A percentile compares a stretch with the other conserved stretches of the same genome.
phyloP scores from a whole-genome alignment of 2,329 filamentous ascomycete genomes.

The Trichoderma sp. region DNA sequence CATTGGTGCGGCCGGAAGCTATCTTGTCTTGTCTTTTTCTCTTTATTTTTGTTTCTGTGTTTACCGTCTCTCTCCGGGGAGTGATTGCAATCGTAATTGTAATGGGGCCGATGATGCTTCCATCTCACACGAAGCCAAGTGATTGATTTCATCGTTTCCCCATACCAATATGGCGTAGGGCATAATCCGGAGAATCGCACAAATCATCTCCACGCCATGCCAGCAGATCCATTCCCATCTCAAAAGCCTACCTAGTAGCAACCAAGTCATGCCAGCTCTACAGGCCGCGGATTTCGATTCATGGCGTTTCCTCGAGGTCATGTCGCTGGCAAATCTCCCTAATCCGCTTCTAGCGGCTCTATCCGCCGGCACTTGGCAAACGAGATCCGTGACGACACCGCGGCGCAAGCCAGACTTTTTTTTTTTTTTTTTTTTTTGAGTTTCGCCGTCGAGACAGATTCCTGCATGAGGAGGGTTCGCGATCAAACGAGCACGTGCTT shows the following conservation, averaged over 20 bases:
- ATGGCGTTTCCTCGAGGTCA: constrained; percentile 4
- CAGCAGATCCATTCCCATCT: neutral
- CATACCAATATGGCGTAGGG: neutral
- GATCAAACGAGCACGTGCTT: neutral
- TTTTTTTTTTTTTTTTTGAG: no score
- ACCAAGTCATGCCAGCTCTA: neutral
- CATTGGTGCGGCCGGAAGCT: neutral
- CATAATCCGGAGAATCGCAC: neutral
- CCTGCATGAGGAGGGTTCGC: neutral
- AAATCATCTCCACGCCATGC: neutral
- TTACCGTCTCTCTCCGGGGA: neutral
- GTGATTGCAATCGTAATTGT: neutral
- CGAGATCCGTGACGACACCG: neutral
- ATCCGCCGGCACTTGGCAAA: neutral
- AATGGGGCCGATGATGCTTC: neutral
- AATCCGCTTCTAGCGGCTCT: neutral
- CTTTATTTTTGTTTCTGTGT: neutral
- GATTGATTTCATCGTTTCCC: neutral
- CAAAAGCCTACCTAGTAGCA: neutral
- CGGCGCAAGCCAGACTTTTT: neutral
- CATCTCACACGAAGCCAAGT: neutral
- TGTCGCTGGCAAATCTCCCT: neutral
- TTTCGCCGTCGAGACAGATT: neutral
- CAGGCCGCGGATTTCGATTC: neutral
- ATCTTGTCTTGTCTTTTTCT: neutral